Conservation (phyloP, 176 grass and related monocot genomes). For the Avena atlantica region DNA sequence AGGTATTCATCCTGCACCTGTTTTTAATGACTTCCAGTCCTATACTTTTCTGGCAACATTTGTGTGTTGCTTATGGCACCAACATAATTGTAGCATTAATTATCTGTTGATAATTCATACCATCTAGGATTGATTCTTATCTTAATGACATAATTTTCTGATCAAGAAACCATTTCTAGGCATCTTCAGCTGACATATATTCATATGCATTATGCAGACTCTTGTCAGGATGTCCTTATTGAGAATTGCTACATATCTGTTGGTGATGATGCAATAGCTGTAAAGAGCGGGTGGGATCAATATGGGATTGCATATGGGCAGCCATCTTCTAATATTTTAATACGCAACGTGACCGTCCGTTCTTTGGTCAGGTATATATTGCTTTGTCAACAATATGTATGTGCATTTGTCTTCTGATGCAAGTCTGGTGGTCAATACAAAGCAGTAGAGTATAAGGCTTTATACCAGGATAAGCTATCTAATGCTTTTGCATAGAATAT, state of each 20-base stretch:
- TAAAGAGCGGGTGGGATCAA: slow-evolving; percentile 99
- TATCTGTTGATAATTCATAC: background rate
- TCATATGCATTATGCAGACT: slow-evolving; percentile 56
- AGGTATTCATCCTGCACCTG: slow-evolving; percentile 61
- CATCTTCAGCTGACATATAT: slow-evolving; percentile 29
- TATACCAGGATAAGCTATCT: background rate
- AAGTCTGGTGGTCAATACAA: slow-evolving; percentile 14
- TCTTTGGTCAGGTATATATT: slow-evolving; percentile 79
- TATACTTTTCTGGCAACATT: background rate
- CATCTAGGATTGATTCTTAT: background rate
- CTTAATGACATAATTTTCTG: background rate
- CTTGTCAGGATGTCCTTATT: slow-evolving; percentile 87
- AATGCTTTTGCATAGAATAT: slow-evolving; percentile 26
- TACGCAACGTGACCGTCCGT: slow-evolving; percentile 70
- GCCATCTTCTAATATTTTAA: slow-evolving; percentile 81
- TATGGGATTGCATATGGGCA: slow-evolving; percentile 88
- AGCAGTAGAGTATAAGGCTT: background rate
- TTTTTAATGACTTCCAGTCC: slow-evolving; percentile 7
- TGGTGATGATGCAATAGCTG: slow-evolving; percentile 92
- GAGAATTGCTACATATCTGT: slow-evolving; percentile 97
- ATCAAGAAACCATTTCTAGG: background rate
- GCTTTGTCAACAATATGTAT: slow-evolving; percentile 19
- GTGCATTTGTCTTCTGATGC: slow-evolving; percentile 20
- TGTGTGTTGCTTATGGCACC: background rate
- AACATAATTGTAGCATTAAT: background rate